These are phyloP conservation scores for Alternaria ventricosa DNA, from an alignment of 2,329 filamentous ascomycete species.

Conservation along the genomic window DNA sequence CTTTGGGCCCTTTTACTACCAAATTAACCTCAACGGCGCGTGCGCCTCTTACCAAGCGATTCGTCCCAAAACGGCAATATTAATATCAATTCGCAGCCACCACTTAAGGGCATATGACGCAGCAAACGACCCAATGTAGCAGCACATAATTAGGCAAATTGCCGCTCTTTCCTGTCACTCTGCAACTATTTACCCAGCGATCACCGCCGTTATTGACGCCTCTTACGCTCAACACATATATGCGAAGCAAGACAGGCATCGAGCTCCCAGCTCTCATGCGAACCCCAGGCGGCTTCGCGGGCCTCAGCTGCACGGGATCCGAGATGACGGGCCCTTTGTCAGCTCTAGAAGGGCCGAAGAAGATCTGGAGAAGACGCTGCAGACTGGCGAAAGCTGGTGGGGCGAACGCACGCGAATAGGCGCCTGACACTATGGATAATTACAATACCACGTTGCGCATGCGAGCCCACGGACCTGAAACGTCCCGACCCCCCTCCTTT, in stretches of 20 bases:
- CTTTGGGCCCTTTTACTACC: no score
- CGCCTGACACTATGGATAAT: conserved; percentile 20
- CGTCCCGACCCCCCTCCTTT: conserved; percentile 2
- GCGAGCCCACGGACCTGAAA: conserved; percentile 7
- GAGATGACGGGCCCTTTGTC: conserved; percentile 18
- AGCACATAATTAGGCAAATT: conserved; percentile 3
- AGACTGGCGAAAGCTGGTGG: conserved; percentile 9
- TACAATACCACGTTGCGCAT: conserved; percentile 18
- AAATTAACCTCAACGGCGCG: not conserved
- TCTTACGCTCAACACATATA: conserved; percentile 6
- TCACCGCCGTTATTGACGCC: not conserved
- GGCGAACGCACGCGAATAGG: conserved; percentile 12
- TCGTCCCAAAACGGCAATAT: conserved; percentile 4
- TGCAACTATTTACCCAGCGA: not conserved
- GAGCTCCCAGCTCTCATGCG: conserved; percentile 8
- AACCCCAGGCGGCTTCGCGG: conserved; percentile 10
- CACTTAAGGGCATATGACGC: not conserved
- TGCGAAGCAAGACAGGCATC: conserved; percentile 3
- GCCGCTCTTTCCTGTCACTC: not conserved
- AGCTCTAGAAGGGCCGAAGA: conserved; percentile 29
- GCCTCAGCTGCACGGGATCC: conserved; percentile 19
- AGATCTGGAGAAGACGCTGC: conserved; percentile 21
- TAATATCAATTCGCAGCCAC: conserved; percentile 4
- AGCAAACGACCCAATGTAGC: not conserved
- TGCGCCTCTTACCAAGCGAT: not conserved